Evolutionary conservation across 2,329 filamentous ascomycete genomes (phyloP).

Genomic region (Cladophialophora exuberans): DNA sequence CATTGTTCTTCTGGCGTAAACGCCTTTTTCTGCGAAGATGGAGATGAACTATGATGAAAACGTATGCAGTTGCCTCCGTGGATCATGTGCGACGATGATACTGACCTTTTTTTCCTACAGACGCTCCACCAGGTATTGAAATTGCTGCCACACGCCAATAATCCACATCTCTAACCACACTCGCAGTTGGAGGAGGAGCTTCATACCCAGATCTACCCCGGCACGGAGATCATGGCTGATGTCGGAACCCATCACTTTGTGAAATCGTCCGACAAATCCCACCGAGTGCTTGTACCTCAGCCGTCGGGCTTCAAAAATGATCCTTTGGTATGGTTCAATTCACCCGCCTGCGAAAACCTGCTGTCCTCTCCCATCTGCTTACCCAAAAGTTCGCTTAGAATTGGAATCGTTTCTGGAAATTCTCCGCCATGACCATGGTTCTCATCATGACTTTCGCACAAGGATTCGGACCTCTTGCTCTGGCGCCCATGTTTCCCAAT

Average conservation of each 20-base stretch:
- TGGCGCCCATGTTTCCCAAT: conserved; percentile 4
- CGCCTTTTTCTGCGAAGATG: conserved; percentile 41
- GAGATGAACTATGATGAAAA: conserved; percentile 53
- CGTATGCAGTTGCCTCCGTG: conserved; percentile 34
- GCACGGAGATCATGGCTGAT: conserved; percentile 58
- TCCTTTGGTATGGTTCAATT: conserved; percentile 38
- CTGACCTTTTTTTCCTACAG: neutral
- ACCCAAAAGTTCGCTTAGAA: too few relatives aligned
- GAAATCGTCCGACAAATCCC: conserved; percentile 46
- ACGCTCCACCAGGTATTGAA: conserved; percentile 3
- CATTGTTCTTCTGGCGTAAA: neutral
- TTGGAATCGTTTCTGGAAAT: conserved; percentile 53
- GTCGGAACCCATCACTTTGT: conserved; percentile 66
- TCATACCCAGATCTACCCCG: conserved; percentile 56
- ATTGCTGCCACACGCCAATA: neutral
- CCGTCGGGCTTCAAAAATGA: conserved; percentile 44
- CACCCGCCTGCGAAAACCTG: neutral
- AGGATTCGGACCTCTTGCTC: conserved; percentile 2
- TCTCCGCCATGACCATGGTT: conserved; percentile 44
- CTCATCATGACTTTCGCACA: conserved; percentile 3
- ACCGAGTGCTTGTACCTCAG: conserved; percentile 47
- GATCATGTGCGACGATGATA: neutral
- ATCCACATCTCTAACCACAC: neutral
- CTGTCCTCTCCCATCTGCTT: neutral
- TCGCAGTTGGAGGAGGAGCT: conserved; percentile 37